Evolutionary conservation across 2,329 filamentous ascomycete species (phyloP).

Genomic region (Penicillium sp.): DNA sequence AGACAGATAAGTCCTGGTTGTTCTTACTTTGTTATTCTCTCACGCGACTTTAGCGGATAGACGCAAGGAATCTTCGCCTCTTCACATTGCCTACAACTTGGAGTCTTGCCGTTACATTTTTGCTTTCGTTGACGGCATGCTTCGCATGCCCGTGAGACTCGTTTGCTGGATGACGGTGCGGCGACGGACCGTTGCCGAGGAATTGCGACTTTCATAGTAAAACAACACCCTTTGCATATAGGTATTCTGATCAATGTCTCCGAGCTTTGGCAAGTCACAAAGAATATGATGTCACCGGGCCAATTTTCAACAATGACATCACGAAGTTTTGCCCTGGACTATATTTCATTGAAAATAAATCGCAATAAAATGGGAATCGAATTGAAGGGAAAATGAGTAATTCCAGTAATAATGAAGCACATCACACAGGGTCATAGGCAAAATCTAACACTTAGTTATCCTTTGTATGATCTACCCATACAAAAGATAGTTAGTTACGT

Average conservation of each 20-base stretch:
- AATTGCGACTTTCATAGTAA: slow-evolving; percentile 31
- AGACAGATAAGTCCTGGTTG: not conserved
- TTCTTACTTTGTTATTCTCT: slow-evolving; percentile 37
- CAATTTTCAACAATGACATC: not conserved
- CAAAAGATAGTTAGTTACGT: no score
- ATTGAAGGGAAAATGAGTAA: no score
- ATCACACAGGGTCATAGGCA: no score
- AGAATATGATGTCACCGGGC: not conserved
- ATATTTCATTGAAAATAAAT: no score
- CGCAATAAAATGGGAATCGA: no score
- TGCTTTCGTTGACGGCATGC: slow-evolving; percentile 44
- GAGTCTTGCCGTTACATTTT: slow-evolving; percentile 46
- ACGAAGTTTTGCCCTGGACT: no score
- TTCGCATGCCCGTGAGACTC: slow-evolving; percentile 41
- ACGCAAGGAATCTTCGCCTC: slow-evolving; percentile 38
- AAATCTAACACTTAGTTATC: no score
- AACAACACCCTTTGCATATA: not conserved
- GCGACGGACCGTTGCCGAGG: slow-evolving; percentile 25
- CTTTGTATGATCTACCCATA: no score
- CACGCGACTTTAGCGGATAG: slow-evolving; percentile 41
- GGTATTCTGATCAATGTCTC: not conserved
- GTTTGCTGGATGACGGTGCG: slow-evolving; percentile 24
- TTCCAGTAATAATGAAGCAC: no score
- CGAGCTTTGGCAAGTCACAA: not conserved
- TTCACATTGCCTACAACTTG: slow-evolving; percentile 41